Percentiles rank a stretch among this genome's conserved stretches.
These are phyloP conservation scores for Groenewaldozyma tartarivorans DNA, from an alignment of 805 yeast species.

Conservation along the genomic window DNA sequence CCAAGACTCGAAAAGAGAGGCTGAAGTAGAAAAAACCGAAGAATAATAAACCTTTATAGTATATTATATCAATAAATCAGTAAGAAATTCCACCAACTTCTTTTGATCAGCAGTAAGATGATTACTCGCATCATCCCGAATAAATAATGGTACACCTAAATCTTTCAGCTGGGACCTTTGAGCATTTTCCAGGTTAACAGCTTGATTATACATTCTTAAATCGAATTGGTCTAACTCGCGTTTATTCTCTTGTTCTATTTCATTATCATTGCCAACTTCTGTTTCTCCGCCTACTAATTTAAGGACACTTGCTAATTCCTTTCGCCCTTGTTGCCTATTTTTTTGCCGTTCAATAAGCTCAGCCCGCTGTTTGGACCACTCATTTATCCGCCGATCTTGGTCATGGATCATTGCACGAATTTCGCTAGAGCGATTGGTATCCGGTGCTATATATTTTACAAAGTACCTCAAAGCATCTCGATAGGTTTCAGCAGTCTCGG, in stretches of 20 bases:
- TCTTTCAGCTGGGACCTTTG: constrained; percentile 8
- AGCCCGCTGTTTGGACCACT: constrained; percentile 13
- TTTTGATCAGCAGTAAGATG: constrained; percentile 10
- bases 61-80: constrained; percentile 8
- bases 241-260: neutral
- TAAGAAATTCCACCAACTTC: constrained; percentile 13
- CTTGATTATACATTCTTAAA: constrained; percentile 8
- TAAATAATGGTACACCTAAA: constrained; percentile 16
- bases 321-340: constrained; percentile 3
- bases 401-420: constrained; percentile 11
- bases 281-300: constrained; percentile 9
- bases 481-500: constrained; percentile 12
- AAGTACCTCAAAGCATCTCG: constrained; percentile 15
- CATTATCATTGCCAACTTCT: neutral
- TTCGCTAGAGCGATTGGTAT: constrained; percentile 9
- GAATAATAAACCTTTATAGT: neutral
- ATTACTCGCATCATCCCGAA: constrained; percentile 4
- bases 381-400: constrained; percentile 13
- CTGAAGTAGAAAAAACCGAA: neutral
- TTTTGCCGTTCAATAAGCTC: constrained; percentile 7
- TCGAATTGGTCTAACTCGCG: constrained; percentile 12
- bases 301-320: constrained; percentile 11
- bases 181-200: constrained; percentile 3
- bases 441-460: constrained; percentile 10
- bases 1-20: neutral